phyloP scores from a whole-genome alignment of 2,329 filamentous ascomycete species.

The Trichoderma sp. region DNA sequence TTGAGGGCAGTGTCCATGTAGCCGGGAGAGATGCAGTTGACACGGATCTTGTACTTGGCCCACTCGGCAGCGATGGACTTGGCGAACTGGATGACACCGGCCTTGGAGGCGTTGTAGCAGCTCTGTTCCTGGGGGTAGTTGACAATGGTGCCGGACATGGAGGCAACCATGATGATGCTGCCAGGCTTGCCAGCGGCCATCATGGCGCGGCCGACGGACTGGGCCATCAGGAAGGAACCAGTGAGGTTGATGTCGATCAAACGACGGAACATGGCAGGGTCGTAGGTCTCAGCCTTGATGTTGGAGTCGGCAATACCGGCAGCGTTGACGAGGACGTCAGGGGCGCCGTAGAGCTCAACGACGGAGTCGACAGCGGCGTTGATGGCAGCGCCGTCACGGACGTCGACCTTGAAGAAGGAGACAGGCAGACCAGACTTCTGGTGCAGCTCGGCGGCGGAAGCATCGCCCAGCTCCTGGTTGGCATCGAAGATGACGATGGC shows the following conservation, averaged over 20 bases:
- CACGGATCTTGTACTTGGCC: constrained; percentile 78
- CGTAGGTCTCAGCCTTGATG: constrained; percentile 78
- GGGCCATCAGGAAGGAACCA: constrained; percentile 75
- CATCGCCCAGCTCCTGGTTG: constrained; percentile 73
- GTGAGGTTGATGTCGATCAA: constrained; percentile 83
- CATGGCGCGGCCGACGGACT: constrained; percentile 72
- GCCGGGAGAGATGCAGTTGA: constrained; percentile 82
- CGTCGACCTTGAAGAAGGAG: constrained; percentile 77
- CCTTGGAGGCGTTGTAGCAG: constrained; percentile 84
- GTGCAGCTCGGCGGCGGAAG: constrained; percentile 69
- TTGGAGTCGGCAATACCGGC: constrained; percentile 83
- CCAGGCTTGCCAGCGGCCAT: constrained; percentile 71
- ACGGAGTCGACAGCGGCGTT: constrained; percentile 69
- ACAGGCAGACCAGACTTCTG: constrained; percentile 72
- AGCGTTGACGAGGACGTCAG: constrained; percentile 77
- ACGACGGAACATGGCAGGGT: constrained; percentile 73
- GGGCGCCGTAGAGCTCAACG: constrained; percentile 65
- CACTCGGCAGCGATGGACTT: constrained; percentile 83
- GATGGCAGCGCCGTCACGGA: constrained; percentile 71
- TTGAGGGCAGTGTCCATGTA: constrained; percentile 87
- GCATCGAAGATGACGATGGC: constrained; percentile 76
- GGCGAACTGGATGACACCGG: constrained; percentile 74
- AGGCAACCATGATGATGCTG: constrained; percentile 74
- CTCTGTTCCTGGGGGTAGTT: constrained; percentile 85
- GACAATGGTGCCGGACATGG: constrained; percentile 81